Conservation (phyloP, 176 grass and related monocot species). For the Bolboschoenus planiculmis region DNA sequence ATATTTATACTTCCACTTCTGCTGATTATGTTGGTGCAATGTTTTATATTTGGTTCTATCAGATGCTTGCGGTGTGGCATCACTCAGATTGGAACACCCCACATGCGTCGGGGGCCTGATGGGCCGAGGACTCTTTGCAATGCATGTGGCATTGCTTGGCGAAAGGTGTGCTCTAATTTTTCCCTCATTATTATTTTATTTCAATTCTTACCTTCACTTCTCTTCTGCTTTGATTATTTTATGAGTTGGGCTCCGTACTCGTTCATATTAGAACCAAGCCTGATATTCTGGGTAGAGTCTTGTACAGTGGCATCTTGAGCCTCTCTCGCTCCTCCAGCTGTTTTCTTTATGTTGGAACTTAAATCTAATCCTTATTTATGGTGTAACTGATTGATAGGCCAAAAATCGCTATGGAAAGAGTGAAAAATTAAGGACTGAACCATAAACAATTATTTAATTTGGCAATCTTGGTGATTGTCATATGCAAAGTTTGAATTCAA, state of each 20-base stretch:
- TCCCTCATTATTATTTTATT: background rate
- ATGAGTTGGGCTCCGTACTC: background rate
- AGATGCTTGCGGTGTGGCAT: slow-evolving; percentile 79
- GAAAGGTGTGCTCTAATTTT: slow-evolving; percentile 43
- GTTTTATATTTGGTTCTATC: slow-evolving; percentile 14
- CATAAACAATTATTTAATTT: background rate
- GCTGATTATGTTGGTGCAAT: slow-evolving; percentile 19
- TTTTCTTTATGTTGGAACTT: background rate
- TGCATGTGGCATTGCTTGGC: slow-evolving; percentile 79
- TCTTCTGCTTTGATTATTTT: background rate
- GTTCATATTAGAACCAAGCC: background rate
- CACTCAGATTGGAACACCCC: slow-evolving; percentile 59
- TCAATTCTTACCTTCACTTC: background rate
- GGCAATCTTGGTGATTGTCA: background rate
- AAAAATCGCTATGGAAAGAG: background rate
- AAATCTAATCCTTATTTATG: background rate
- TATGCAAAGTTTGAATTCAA: background rate
- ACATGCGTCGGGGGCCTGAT: slow-evolving; percentile 90
- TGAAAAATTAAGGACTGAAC: background rate
- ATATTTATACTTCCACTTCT: background rate
- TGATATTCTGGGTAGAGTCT: background rate
- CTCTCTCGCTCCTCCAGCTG: too few species aligned
- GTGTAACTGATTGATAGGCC: background rate
- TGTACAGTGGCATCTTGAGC: background rate
- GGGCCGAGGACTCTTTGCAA: slow-evolving; percentile 92